Base-by-base conservation (phyloP, 2,329 filamentous ascomycete genomes). In the Aureobasidium vineae region DNA sequence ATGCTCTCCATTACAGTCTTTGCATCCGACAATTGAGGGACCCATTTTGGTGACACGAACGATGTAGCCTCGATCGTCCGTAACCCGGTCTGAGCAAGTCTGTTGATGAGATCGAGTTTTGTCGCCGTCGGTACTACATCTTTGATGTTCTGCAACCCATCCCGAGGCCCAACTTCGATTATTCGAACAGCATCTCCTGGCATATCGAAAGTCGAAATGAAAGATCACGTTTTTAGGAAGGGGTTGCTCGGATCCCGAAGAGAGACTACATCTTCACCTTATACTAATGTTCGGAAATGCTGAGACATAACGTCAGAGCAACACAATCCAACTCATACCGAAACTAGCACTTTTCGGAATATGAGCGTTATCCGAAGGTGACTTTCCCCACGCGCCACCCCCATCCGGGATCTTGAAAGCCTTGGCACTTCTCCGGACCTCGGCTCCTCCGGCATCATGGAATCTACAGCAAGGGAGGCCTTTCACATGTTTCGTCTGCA, bases 11-110 rank as follows among this genome's bases (percentile, higher is more conserved):
- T 63, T 7, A 52, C 70, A 60, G 57, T 53, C 40, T 67, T 66
- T 38, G 68, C 68, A 49, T 75, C 71, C 19, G 72, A 70, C n/a
- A 91, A 86, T 82, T 95, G 91, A 4, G 92, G 91, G 56, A 93
- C 88, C 85, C 90, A 93, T 85, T 90, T 92, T 1, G 91, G 90
- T 52, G 89, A 86, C 10, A 96, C 91, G 73, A 96, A 92, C 0
- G 90, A 90, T 0, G 91, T 92, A 19, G 90, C 88, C 76, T 96
- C 91, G 69, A 96, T 94, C 3, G 87, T 87, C 5, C 80, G 79
- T 49, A 95, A 75, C 0, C 91, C 91, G 0, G 90, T 89, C 69
- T 80, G 79, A 33, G 87, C 85, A 68, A 96, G 79, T 68, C 85
- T 81, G 70, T 88, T 83, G 47, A 96, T 90, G 65, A 96, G 78